phyloP scores from a whole-genome alignment of 371 early-diverging fungal genomes.

The Thermomucor indicae-seudaticae region DNA sequence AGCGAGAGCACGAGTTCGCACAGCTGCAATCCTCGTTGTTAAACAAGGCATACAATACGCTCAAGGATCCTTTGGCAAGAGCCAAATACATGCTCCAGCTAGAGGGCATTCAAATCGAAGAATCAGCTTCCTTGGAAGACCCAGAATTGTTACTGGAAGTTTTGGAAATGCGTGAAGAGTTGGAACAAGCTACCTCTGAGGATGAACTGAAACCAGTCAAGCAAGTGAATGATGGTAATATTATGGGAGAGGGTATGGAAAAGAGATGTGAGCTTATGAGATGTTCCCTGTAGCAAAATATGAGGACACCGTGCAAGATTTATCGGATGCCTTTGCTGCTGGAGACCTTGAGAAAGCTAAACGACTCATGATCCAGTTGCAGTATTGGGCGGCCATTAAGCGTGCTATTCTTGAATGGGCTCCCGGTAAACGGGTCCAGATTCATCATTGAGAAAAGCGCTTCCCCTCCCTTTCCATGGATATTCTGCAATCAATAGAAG shows the following conservation, averaged over 20 bases:
- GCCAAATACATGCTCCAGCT: constrained; percentile 78
- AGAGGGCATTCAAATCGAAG: constrained; percentile 54
- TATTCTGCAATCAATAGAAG: too few relatives aligned
- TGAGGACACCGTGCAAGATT: constrained; percentile 26
- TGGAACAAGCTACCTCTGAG: constrained; percentile 28
- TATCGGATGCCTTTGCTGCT: constrained; percentile 48
- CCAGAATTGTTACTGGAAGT: constrained; percentile 79
- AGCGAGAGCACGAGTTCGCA: constrained; percentile 72
- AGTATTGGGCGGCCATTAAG: constrained; percentile 66
- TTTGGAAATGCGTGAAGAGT: constrained; percentile 60
- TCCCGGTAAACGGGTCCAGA: constrained; percentile 31
- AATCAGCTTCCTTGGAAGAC: constrained; percentile 65
- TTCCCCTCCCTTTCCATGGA: too few relatives aligned
- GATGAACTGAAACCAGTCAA: constrained; percentile 9
- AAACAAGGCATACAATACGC: constrained; percentile 83
- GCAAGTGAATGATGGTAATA: constrained; percentile 18
- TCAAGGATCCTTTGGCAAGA: constrained; percentile 74
- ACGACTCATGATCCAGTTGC: constrained; percentile 56
- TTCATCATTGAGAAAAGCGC: constrained; percentile 4
- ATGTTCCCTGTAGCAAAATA: constrained; percentile 25
- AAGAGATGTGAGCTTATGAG: neutral
- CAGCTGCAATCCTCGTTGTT: constrained; percentile 77
- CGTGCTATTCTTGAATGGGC: constrained; percentile 63
- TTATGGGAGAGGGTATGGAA: neutral
- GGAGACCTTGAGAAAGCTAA: constrained; percentile 54